Evolutionary conservation across 225 moss, liverwort and hornwort species (phyloP).

Genomic region (Pleurozium schreberi): DNA sequence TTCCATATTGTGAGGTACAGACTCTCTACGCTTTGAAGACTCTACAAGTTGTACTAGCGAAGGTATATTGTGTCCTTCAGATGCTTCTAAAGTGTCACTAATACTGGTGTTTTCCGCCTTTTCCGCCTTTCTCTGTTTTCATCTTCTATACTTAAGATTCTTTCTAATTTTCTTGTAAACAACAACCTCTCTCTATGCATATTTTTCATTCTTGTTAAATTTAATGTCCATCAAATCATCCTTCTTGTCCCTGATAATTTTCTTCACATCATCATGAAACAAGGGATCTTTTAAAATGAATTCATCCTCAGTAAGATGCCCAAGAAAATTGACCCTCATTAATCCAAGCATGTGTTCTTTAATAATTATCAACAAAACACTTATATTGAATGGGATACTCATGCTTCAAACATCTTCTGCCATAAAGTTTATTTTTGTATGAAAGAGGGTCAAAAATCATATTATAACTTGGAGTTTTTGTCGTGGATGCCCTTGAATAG

Average conservation of each 20-base stretch:
- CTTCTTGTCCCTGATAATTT: too few relatives aligned
- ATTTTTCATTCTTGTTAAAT: too few relatives aligned
- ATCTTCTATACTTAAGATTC: neutral
- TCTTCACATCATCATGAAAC: too few relatives aligned
- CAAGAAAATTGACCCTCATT: neutral
- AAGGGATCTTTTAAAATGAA: neutral
- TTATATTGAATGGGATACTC: neutral
- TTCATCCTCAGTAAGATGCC: neutral
- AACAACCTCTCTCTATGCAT: too few relatives aligned
- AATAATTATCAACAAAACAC: neutral
- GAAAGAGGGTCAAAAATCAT: neutral
- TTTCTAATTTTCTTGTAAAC: neutral
- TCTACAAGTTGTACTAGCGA: too few relatives aligned
- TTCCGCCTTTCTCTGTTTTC: too few relatives aligned
- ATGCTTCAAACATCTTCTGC: neutral
- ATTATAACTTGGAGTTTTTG: neutral
- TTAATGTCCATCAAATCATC: too few relatives aligned
- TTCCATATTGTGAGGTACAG: too few relatives aligned
- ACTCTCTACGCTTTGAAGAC: too few relatives aligned
- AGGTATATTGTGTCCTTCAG: too few relatives aligned
- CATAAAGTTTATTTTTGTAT: neutral
- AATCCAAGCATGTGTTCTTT: neutral
- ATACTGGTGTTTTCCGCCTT: rapidly evolving
- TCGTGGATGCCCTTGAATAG: too few relatives aligned
- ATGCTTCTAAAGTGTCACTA: too few relatives aligned